These are phyloP conservation scores for Cordyceps tenuipes DNA, from an alignment of 2,329 filamentous ascomycete species.

Conservation along the genomic window DNA sequence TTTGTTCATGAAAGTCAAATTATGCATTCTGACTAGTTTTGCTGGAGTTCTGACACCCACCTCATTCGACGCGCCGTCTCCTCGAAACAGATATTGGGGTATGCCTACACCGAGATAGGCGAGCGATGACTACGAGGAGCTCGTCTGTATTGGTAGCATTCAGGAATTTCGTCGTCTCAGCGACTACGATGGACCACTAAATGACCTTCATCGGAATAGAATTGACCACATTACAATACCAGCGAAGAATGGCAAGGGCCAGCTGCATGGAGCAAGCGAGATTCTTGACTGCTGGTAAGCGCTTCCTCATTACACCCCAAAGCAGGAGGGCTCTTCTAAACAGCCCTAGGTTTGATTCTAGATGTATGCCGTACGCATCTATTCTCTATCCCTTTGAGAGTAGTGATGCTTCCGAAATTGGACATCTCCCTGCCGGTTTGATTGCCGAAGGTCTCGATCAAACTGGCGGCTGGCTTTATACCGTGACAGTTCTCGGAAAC, in stretches of 20 bases:
- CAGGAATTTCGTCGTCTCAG: constrained; percentile 77
- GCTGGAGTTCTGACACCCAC: constrained; percentile 21
- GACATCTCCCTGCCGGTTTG: constrained; percentile 20
- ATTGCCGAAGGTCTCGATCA: constrained; percentile 22
- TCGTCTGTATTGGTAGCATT: constrained; percentile 77
- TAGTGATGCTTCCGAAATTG: constrained; percentile 16
- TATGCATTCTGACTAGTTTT: constrained; percentile 20
- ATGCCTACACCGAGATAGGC: constrained; percentile 89
- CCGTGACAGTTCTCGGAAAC: constrained; percentile 19
- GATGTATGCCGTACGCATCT: constrained; percentile 53
- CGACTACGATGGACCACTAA: constrained; percentile 72
- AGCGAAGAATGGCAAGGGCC: constrained; percentile 76
- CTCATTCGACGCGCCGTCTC: constrained; percentile 21
- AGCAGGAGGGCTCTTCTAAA: neutral
- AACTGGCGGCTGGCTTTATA: constrained; percentile 23
- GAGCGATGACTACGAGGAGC: constrained; percentile 79
- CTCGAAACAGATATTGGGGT: constrained; percentile 66
- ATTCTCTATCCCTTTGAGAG: constrained; percentile 21
- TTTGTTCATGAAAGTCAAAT: constrained; percentile 18
- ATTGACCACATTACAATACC: constrained; percentile 92
- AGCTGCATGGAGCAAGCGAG: constrained; percentile 71
- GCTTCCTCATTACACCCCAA: neutral
- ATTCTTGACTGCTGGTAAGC: constrained; percentile 82
- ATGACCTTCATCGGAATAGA: constrained; percentile 84
- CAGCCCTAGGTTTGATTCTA: constrained; percentile 61